Evolutionary conservation across 306 rosid species (phyloP), one percentile per base, ranked within the genome.

Genomic region (Pueraria montana): DNA sequence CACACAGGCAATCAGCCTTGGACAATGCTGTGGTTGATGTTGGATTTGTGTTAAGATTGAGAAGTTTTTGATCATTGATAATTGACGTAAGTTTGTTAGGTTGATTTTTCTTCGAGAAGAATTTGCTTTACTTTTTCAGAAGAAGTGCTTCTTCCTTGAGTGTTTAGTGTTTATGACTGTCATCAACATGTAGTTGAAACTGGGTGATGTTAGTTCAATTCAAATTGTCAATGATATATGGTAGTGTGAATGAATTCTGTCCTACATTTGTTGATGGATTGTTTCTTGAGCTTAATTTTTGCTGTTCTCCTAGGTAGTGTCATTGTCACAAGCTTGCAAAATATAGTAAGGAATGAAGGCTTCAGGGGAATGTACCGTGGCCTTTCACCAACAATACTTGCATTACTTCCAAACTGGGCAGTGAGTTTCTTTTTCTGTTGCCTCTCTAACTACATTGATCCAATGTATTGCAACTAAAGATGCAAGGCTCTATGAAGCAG

Each of bases 401-500:
- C 99, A 9, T 85, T 93, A 78, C 99, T 96, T 88, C 98, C 99
- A 67, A 96, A 92, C 69, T 96, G 98, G 99, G 98, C 98, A 9
- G 99, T 96, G 92, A 88, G 98, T 94, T 38, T 86, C 86, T 11
- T 30, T 80, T 79, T 49, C 55, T 27, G 61, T 75, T 76, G 38
- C 61, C 61, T 76, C 78, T 77, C 79, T 80, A 46, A 48, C 18
- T 61, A 21, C 14, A 32, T 62, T 72, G 43, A 81, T 56, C 17
- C 17, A 18, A 40, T n/a, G 32, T 38, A 43, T 58, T 84, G 40
- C 40, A 58, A 77, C 8, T 14, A 80, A 74, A 74, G 40, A 16
- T 27, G 74, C 49, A 45, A 21, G 71, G 50, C 78, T 76, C 26
- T 56, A 14, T 58, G 79, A 62, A 78, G 18, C 30, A 23, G 43